Conservation (phyloP, 2,329 filamentous ascomycete genomes). For the Epichloe sibirici region DNA sequence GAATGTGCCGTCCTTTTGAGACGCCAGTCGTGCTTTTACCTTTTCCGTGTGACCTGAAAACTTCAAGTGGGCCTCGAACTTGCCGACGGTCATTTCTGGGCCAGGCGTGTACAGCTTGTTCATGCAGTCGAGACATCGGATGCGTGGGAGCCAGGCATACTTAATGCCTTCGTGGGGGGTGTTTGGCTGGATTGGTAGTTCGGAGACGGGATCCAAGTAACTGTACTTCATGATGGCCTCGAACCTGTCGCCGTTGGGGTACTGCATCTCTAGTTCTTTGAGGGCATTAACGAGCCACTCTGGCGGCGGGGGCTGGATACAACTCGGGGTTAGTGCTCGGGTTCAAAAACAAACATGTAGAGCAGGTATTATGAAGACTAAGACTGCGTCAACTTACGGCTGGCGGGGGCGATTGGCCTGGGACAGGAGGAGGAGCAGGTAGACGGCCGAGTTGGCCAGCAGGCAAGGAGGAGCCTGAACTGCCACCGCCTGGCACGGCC, state of each 20-base stretch:
- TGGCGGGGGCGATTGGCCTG: constrained; percentile 42
- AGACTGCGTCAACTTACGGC: constrained; percentile 41
- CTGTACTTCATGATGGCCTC: constrained; percentile 87
- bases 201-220: constrained; percentile 61
- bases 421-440: constrained; percentile 50
- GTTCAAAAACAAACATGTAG: neutral
- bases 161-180: constrained; percentile 52
- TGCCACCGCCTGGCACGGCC: constrained; percentile 17
- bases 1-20: constrained; percentile 10
- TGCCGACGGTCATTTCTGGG: constrained; percentile 70
- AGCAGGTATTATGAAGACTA: neutral
- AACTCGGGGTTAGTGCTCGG: neutral
- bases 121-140: constrained; percentile 83
- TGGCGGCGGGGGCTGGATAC: constrained; percentile 63
- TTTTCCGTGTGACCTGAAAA: constrained; percentile 69
- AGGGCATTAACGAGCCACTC: constrained; percentile 71
- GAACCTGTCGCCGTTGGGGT: constrained; percentile 67
- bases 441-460: constrained; percentile 52
- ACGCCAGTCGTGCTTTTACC: constrained; percentile 32
- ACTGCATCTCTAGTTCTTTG: constrained; percentile 54
- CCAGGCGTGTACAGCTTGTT: constrained; percentile 90
- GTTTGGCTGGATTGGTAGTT: constrained; percentile 47
- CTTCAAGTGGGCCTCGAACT: constrained; percentile 86
- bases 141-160: constrained; percentile 77
- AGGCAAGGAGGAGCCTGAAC: constrained; percentile 27